Percentiles rank a stretch among this genome's conserved stretches.
Evolutionary conservation across 495 filamentous ascomycete genomes (phyloP).

Genomic region (Hypoxylon trugodes): DNA sequence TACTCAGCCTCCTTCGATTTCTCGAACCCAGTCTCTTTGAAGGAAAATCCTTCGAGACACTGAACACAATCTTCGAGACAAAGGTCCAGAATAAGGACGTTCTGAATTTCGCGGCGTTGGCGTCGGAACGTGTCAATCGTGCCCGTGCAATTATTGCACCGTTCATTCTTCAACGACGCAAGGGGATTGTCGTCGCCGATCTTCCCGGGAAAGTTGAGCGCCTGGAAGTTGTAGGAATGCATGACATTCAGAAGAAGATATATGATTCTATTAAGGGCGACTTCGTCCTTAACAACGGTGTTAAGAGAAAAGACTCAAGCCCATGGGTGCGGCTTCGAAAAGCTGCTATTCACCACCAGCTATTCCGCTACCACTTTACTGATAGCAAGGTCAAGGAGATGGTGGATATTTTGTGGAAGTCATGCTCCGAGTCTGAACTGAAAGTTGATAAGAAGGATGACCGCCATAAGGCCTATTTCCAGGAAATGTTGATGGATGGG

Average conservation of each 20-base stretch:
- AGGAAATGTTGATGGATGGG: slow-evolving; percentile 64
- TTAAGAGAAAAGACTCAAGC: slow-evolving; percentile 61
- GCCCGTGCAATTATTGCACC: slow-evolving; percentile 94
- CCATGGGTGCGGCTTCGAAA: slow-evolving; percentile 91
- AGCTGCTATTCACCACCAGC: slow-evolving; percentile 89
- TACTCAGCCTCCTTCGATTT: slow-evolving; percentile 87
- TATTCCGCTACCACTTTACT: slow-evolving; percentile 82
- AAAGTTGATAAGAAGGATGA: slow-evolving; percentile 62
- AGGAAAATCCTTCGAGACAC: slow-evolving; percentile 70
- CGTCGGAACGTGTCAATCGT: slow-evolving; percentile 81
- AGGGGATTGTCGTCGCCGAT: slow-evolving; percentile 95
- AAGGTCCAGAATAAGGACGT: slow-evolving; percentile 83
- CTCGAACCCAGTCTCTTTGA: slow-evolving; percentile 86
- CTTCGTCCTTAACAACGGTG: slow-evolving; percentile 42
- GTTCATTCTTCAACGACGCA: slow-evolving; percentile 92
- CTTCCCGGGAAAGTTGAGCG: slow-evolving; percentile 81
- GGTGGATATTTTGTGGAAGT: slow-evolving; percentile 74
- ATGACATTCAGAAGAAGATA: slow-evolving; percentile 69
- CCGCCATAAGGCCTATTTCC: slow-evolving; percentile 74
- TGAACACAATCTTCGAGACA: slow-evolving; percentile 85
- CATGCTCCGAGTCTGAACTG: slow-evolving; percentile 51
- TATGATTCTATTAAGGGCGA: slow-evolving; percentile 65
- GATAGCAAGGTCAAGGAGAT: slow-evolving; percentile 79
- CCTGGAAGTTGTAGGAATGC: slow-evolving; percentile 82
- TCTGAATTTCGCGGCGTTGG: slow-evolving; percentile 78